Evolutionary conservation across 768 basidiomycete genomes (phyloP).

Genomic region (Dentipellis sp.): DNA sequence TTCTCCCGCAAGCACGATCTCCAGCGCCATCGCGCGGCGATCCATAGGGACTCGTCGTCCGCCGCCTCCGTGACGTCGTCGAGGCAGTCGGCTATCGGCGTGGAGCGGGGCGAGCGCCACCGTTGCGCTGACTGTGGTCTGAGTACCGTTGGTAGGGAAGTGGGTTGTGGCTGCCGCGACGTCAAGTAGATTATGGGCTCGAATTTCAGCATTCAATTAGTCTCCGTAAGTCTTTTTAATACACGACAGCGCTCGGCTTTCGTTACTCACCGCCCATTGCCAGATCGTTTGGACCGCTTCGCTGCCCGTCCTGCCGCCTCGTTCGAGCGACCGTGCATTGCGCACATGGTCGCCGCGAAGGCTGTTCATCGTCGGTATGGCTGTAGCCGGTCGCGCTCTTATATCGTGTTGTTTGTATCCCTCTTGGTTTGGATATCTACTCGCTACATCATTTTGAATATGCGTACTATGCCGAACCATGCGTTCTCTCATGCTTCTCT

Average conservation of each 20-base stretch:
- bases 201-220: too few species aligned
- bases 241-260: background rate
- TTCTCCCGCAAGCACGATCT: slow-evolving; percentile 95
- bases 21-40: slow-evolving; percentile 80
- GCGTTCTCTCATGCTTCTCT: background rate
- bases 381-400: background rate
- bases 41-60: slow-evolving; percentile 37
- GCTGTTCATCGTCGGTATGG: slow-evolving; percentile 15
- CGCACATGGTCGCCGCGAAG: slow-evolving; percentile 18
- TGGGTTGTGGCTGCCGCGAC: slow-evolving; percentile 38
- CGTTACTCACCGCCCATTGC: background rate
- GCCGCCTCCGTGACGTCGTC: slow-evolving; percentile 15
- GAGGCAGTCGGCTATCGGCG: slow-evolving; percentile 8
- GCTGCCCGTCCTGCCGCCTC: slow-evolving; percentile 15
- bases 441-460: background rate
- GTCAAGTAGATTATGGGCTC: slow-evolving; percentile 38
- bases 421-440: background rate
- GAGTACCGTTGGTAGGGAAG: slow-evolving; percentile 15
- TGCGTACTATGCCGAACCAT: background rate
- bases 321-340: slow-evolving; percentile 10
- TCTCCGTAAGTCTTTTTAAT: background rate
- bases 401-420: slow-evolving; percentile 3
- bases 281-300: background rate
- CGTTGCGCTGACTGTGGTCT: slow-evolving; percentile 20
- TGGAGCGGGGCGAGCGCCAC: slow-evolving; percentile 5